These are phyloP conservation scores for Mycosarcoma maydis DNA, from an alignment of 1,284 basidiomycete species.

Conservation along the genomic window DNA sequence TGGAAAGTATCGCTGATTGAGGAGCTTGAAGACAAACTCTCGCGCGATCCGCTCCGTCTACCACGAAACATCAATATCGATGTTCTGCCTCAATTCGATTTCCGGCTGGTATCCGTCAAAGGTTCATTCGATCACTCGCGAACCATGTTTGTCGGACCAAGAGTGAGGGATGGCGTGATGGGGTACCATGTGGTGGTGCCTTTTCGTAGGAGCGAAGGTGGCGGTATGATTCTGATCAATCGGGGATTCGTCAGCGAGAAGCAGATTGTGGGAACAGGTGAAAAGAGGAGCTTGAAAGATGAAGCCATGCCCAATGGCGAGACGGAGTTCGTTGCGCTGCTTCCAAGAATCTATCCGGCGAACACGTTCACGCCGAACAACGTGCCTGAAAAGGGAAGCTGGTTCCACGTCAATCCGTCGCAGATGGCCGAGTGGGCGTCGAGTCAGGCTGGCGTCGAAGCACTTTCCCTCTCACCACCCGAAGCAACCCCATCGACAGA, in stretches of 20 bases:
- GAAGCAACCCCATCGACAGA: constrained; percentile 3
- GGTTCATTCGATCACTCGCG: constrained; percentile 70
- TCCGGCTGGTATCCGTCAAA: constrained; percentile 51
- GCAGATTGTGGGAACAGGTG: constrained; percentile 64
- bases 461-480: constrained; percentile 5
- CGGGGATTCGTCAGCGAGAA: constrained; percentile 81
- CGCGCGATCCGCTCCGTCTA: constrained; percentile 79
- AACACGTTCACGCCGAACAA: constrained; percentile 91
- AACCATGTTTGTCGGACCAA: constrained; percentile 86
- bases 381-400: constrained; percentile 79
- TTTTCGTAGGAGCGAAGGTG: constrained; percentile 73
- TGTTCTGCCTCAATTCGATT: constrained; percentile 56
- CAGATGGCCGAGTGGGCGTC: constrained; percentile 81
- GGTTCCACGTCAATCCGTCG: constrained; percentile 84
- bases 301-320: constrained; percentile 19
- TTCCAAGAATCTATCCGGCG: constrained; percentile 61
- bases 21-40: constrained; percentile 89
- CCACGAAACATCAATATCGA: constrained; percentile 80
- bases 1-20: constrained; percentile 97
- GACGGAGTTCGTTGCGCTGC: constrained; percentile 42
- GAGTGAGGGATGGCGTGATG: constrained; percentile 84
- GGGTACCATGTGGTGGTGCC: constrained; percentile 90
- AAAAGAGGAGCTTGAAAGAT: constrained; percentile 32
- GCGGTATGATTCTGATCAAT: constrained; percentile 76
- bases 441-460: constrained; percentile 83